Evolutionary conservation across 371 early-diverging fungal genomes (phyloP).

Genomic region (Coemansia sp.): DNA sequence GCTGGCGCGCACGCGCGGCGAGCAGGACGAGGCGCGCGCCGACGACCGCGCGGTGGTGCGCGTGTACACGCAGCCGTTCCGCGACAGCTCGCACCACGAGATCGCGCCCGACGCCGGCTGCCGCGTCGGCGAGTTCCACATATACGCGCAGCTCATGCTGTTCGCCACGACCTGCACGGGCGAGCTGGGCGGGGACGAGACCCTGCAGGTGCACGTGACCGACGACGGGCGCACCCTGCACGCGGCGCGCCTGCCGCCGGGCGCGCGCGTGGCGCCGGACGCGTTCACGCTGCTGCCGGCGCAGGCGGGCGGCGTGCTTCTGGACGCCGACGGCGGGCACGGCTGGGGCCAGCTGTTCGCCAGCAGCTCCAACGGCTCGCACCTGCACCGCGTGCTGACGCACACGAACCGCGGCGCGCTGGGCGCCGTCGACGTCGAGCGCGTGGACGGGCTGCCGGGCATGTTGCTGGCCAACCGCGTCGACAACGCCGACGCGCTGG

Average conservation of each 20-base stretch:
- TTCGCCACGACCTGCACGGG: conserved; percentile 49
- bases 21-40: conserved; percentile 45
- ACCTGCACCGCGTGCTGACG: conserved; percentile 69
- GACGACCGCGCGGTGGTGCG: conserved; percentile 55
- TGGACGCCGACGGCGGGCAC: conserved; percentile 65
- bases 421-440: conserved; percentile 89
- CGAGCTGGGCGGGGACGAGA: too few relatives aligned
- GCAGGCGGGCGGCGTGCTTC: conserved; percentile 62
- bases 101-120: conserved; percentile 26
- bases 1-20: conserved; percentile 60
- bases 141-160: conserved; percentile 41
- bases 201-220: conserved; percentile 67
- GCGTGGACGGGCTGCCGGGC: conserved; percentile 82
- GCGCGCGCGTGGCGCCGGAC: conserved; percentile 54
- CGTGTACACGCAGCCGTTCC: conserved; percentile 51
- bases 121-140: conserved; percentile 31
- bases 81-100: conserved; percentile 2
- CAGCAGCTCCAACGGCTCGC: conserved; percentile 79
- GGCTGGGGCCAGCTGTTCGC: conserved; percentile 84
- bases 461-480: conserved; percentile 88
- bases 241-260: conserved; percentile 78
- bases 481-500: conserved; percentile 65
- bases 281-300: conserved; percentile 76
- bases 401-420: conserved; percentile 74
- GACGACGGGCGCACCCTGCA: conserved; percentile 71